phyloP scores from a whole-genome alignment of 768 basidiomycete species.

The Grammothele lineata region DNA sequence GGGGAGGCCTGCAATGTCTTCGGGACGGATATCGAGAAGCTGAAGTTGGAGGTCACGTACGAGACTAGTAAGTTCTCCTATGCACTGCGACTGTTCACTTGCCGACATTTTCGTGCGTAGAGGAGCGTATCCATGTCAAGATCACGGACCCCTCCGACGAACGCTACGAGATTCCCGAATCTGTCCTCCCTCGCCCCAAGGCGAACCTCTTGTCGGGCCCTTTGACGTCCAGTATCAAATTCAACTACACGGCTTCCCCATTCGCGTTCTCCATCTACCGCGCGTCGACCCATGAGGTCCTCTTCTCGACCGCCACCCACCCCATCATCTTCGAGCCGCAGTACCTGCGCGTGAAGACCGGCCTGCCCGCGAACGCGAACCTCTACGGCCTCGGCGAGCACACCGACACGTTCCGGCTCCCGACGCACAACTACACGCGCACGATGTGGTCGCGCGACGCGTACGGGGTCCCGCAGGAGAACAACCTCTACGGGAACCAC shows the following conservation, averaged over 20 bases:
- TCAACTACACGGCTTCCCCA: slow-evolving; percentile 55
- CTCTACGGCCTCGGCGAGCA: slow-evolving; percentile 80
- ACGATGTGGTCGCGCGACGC: slow-evolving; percentile 67
- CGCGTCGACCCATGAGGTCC: slow-evolving; percentile 42
- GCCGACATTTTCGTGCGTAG: not conserved
- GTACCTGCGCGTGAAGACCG: slow-evolving; percentile 69
- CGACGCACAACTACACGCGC: slow-evolving; percentile 36
- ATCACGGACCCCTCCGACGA: slow-evolving; percentile 45
- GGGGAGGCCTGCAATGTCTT: slow-evolving; percentile 55
- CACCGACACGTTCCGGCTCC: slow-evolving; percentile 59
- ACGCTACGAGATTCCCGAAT: slow-evolving; percentile 64
- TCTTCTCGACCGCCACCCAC: slow-evolving; percentile 58
- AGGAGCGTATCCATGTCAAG: slow-evolving; percentile 63
- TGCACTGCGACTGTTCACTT: no score
- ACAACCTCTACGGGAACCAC: slow-evolving; percentile 71
- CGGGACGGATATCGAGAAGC: slow-evolving; percentile 46
- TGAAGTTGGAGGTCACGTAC: slow-evolving; percentile 51
- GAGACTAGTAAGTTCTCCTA: slow-evolving; percentile 43
- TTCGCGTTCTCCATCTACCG: slow-evolving; percentile 60
- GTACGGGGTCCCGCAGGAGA: slow-evolving; percentile 49
- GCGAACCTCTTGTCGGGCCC: slow-evolving; percentile 23
- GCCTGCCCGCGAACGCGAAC: slow-evolving; percentile 55
- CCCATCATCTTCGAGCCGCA: slow-evolving; percentile 74
- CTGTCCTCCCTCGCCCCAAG: slow-evolving; percentile 53
- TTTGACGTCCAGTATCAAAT: slow-evolving; percentile 41